phyloP scores from a whole-genome alignment of 208 protist species.

The Acanthamoeba divionensis region DNA sequence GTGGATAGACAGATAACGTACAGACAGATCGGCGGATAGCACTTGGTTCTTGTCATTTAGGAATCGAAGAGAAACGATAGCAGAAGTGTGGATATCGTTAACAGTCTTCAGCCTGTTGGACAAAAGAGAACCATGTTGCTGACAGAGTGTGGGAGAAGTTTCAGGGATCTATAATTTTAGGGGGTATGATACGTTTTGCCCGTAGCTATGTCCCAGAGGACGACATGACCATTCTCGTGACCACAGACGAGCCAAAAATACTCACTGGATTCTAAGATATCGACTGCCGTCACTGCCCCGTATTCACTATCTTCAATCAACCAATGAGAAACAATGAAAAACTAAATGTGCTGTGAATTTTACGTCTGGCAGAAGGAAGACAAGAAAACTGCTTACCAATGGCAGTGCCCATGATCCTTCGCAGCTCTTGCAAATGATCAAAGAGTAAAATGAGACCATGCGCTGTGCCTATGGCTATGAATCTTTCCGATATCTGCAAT shows the following conservation, averaged over 20 bases:
- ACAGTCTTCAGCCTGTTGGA: conserved; percentile 13
- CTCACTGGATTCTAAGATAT: not conserved
- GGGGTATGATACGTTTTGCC: not conserved
- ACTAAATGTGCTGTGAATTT: no score
- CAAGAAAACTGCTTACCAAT: not conserved
- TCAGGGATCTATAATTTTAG: not conserved
- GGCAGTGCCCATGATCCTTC: conserved; percentile 44
- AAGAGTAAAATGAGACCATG: conserved; percentile 35
- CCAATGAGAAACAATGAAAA: no score
- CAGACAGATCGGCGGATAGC: not conserved
- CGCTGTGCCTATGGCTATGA: conserved; percentile 26
- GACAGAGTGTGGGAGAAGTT: no score
- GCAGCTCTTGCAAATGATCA: conserved; percentile 36
- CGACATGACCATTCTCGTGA: conserved; percentile 32
- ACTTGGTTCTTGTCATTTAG: not conserved
- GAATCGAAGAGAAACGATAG: conserved; percentile 31
- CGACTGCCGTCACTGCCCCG: conserved; percentile 19
- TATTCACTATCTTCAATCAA: conserved; percentile 30
- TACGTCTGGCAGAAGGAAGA: no score
- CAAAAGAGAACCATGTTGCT: no score
- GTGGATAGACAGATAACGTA: not conserved
- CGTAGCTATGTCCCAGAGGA: conserved; percentile 2
- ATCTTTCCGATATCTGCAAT: not conserved
- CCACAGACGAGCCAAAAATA: conserved; percentile 37
- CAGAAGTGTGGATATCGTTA: not conserved